Evolutionary conservation across 495 filamentous ascomycete species (phyloP).

Genomic region (Lichenothelia convexa): DNA sequence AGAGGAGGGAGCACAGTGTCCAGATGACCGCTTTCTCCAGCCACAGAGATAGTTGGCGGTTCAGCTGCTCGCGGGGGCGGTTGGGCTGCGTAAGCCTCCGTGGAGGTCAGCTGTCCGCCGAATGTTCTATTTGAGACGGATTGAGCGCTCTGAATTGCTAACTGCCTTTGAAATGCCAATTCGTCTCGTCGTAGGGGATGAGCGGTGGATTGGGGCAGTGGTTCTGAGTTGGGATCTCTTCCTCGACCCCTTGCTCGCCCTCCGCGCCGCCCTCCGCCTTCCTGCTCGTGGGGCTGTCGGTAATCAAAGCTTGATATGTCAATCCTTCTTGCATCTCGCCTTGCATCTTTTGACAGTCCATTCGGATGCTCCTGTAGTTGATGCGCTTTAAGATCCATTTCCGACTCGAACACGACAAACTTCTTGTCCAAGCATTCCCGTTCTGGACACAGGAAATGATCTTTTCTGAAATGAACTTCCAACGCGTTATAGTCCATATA

Average conservation of each 20-base stretch:
- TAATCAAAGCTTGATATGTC: constrained; percentile 76
- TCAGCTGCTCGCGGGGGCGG: constrained; percentile 16
- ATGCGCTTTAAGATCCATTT: constrained; percentile 84
- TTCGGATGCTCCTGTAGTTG: constrained; percentile 61
- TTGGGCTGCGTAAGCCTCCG: constrained; percentile 29
- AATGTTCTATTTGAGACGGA: constrained; percentile 61
- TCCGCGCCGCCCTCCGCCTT: constrained; percentile 37
- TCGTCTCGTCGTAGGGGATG: constrained; percentile 75
- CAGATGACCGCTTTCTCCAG: constrained; percentile 16
- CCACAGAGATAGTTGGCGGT: constrained; percentile 23
- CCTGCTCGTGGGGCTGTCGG: constrained; percentile 48
- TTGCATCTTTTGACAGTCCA: constrained; percentile 61
- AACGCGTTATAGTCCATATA: constrained; percentile 72
- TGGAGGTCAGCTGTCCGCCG: constrained; percentile 55
- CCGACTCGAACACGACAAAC: constrained; percentile 88
- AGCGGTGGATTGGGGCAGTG: constrained; percentile 57
- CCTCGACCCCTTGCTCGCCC: constrained; percentile 41
- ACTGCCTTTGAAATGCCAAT: constrained; percentile 78
- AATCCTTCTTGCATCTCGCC: constrained; percentile 68
- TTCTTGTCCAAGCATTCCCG: constrained; percentile 88
- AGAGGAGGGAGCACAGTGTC: constrained; percentile 4
- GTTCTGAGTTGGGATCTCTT: constrained; percentile 59
- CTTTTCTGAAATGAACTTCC: constrained; percentile 66
- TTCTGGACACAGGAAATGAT: constrained; percentile 75
- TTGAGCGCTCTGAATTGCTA: constrained; percentile 78